Conservation (phyloP, 257 asterid genomes). For the Nicotiana otophora region DNA sequence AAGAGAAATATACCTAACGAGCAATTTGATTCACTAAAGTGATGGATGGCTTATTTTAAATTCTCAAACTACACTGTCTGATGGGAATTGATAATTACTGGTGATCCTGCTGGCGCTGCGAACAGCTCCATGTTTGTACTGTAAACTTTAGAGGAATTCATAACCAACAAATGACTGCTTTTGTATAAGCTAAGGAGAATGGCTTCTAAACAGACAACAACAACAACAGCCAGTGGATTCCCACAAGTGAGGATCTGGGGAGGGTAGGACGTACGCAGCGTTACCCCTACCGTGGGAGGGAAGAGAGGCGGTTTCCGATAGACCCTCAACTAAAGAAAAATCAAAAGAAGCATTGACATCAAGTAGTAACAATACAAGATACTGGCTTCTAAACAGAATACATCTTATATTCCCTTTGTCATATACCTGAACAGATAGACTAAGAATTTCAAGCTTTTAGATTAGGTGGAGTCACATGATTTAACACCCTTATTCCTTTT, state of each 20-base stretch:
- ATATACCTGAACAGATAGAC: not conserved
- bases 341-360: no score
- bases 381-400: not conserved
- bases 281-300: no score
- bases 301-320: no score
- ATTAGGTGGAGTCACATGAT: not conserved
- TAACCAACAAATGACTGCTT: not conserved
- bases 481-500: not conserved
- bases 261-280: no score
- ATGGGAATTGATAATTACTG: not conserved
- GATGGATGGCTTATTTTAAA: not conserved
- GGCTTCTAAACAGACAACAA: not conserved
- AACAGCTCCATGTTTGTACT: not conserved
- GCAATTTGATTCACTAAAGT: not conserved
- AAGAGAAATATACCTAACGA: not conserved
- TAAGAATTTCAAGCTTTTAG: not conserved
- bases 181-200: not conserved
- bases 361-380: no score
- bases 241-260: no score
- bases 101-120: not conserved
- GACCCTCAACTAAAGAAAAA: no score
- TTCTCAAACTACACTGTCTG: not conserved
- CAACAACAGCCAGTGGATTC: no score
- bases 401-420: not conserved
- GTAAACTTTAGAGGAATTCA: not conserved